Evolutionary conservation across 495 filamentous ascomycete genomes (phyloP).

Genomic region (Patellaria atrata): DNA sequence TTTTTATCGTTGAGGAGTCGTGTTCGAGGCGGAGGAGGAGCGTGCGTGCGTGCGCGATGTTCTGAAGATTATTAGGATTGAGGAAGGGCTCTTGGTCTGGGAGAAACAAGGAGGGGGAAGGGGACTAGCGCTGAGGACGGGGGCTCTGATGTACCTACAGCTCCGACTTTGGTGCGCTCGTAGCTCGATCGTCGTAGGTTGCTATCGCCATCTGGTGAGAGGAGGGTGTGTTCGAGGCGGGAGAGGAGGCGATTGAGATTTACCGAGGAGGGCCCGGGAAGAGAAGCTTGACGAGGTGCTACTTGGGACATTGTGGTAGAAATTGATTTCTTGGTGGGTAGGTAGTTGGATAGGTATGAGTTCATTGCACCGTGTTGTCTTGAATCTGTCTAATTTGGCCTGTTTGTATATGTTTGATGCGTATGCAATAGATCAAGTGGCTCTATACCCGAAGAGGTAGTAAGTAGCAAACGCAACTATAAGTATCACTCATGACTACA

Average conservation of each 20-base stretch:
- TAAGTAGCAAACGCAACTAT: no score
- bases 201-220: slow-evolving; percentile 48
- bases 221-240: slow-evolving; percentile 57
- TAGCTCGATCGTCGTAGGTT: slow-evolving; percentile 48
- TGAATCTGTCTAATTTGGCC: no score
- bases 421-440: no score
- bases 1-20: slow-evolving; percentile 44
- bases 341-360: no score
- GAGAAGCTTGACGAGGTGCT: no score
- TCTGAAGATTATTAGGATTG: slow-evolving; percentile 40
- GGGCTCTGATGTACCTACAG: slow-evolving; percentile 33
- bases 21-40: slow-evolving; percentile 68
- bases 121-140: neutral
- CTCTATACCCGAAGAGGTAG: no score
- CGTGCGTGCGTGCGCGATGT: slow-evolving; percentile 64
- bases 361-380: no score
- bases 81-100: neutral
- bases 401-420: no score
- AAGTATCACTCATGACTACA: no score
- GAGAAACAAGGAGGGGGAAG: neutral
- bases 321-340: no score
- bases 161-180: slow-evolving; percentile 52
- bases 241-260: slow-evolving; percentile 60
- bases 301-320: no score
- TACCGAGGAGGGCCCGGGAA: slow-evolving; percentile 29